These are phyloP conservation scores for Plasmodium cynomolgi DNA, from an alignment of 169 alveolate species.

Conservation along the genomic window DNA sequence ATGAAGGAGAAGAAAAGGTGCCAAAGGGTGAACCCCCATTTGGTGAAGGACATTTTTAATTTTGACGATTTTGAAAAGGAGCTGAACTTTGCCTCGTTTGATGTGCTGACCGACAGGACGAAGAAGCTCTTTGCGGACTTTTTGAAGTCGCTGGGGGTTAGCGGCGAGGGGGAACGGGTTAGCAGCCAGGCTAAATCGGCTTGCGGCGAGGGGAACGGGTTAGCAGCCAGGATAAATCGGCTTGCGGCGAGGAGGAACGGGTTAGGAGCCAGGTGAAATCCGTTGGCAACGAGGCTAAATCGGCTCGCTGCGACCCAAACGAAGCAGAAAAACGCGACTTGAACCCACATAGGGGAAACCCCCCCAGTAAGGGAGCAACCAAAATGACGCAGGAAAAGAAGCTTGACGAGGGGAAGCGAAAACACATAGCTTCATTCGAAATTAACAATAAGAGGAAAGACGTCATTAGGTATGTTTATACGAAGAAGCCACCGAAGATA, in stretches of 20 bases:
- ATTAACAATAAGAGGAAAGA: constrained; percentile 39
- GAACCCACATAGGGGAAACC: neutral
- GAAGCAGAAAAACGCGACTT: neutral
- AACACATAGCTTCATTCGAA: constrained; percentile 44
- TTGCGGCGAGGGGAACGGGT: neutral
- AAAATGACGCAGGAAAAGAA: neutral
- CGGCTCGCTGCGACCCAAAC: neutral
- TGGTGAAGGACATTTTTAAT: constrained; percentile 15
- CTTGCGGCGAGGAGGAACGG: neutral
- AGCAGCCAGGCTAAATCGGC: neutral
- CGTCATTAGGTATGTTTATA: constrained; percentile 30
- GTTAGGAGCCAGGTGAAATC: neutral
- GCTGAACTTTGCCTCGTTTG: constrained; percentile 16
- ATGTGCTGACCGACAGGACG: constrained; percentile 58
- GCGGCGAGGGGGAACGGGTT: neutral
- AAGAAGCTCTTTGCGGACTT: constrained; percentile 7
- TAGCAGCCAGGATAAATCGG: neutral
- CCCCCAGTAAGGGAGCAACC: neutral
- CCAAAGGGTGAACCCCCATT: constrained; percentile 6
- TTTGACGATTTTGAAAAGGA: constrained; percentile 41
- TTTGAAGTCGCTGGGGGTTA: constrained; percentile 19
- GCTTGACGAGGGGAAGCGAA: neutral
- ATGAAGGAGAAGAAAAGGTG: constrained; percentile 61
- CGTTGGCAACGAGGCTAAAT: neutral
- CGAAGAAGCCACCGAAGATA: constrained; percentile 50